Base-by-base conservation (phyloP, 2,329 filamentous ascomycete species). In the Fragosphaeria purpurea region DNA sequence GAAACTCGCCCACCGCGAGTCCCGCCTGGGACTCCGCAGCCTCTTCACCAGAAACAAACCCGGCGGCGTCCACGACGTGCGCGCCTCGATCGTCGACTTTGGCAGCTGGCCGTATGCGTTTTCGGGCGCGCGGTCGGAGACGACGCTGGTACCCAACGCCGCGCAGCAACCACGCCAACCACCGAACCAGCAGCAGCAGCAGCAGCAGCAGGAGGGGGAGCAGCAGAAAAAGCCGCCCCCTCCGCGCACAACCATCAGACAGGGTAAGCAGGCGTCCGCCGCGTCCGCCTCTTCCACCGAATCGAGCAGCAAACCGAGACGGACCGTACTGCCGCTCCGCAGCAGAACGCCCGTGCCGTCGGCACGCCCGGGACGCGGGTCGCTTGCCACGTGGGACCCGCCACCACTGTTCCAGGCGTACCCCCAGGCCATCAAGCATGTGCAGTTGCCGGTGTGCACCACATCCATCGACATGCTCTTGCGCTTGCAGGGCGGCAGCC, bases 331-430 rank as follows among this genome's bases (percentile, higher is more conserved):
- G n/a, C 59, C 58, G 33, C 38, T 52, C 9, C 55, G 60, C 6
- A 58, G 55, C 37, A 53, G 48, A 7, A 58, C 56, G 11, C 53
- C 60, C 6, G 34, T 51, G 5, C 46, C 55, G 7, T 55, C 52
- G 41, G 13, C 40, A 5, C 46, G 51, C 42, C 48, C 54, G 12
- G 47, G 53, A 4, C 61, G 64, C 50, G 66, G 65, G 33, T 61
- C 65, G 4, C 55, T 72, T 31, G 64, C 68, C 4, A 65, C 67
- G 10, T 87, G 82, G 82, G 76, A 79, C 50, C 77, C 83, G 12
- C 86, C 88, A 6, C 86, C 88, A 2, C 70, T 96, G 10, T 94
- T 90, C 64, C 86, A 95, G 63, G 88, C 87, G 10, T 95, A 89
- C 62, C 85, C 87, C 0, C 89, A 95, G 65, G 82, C 88, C 3